These are phyloP conservation scores for Fusarium sp. DNA, from an alignment of 2,329 filamentous ascomycete species.

Conservation along the genomic window DNA sequence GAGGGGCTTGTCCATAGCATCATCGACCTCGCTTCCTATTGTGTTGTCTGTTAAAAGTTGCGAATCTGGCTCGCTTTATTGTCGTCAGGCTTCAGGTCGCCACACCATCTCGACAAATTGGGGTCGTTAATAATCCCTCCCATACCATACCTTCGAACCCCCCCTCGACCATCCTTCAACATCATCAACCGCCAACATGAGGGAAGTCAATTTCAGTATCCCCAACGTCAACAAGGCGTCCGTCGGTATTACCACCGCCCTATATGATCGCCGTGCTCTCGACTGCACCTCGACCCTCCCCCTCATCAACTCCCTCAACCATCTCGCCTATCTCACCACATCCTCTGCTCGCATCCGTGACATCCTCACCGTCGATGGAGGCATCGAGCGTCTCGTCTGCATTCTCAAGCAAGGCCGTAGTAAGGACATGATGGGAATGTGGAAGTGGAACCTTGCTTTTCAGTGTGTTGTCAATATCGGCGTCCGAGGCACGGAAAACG, in stretches of 20 bases:
- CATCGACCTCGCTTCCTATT: constrained; percentile 10
- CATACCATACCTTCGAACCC: constrained; percentile 13
- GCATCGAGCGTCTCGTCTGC: constrained; percentile 94
- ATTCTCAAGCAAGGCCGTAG: constrained; percentile 97
- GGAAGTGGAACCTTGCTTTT: constrained; percentile 99
- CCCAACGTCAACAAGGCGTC: constrained; percentile 99
- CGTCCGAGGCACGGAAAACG: constrained; percentile 91
- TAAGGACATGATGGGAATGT: constrained; percentile 99
- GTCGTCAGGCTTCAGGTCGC: constrained; percentile 32
- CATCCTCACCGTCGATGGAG: constrained; percentile 98
- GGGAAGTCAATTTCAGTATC: constrained; percentile 99
- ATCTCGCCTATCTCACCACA: constrained; percentile 97
- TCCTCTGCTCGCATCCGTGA: constrained; percentile 97
- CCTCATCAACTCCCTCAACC: constrained; percentile 98
- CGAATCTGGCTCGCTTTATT: constrained; percentile 28
- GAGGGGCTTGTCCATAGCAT: constrained; percentile 36
- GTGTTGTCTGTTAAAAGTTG: constrained; percentile 3
- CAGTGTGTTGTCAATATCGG: constrained; percentile 99
- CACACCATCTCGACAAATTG: constrained; percentile 36
- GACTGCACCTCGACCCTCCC: constrained; percentile 98
- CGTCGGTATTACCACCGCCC: constrained; percentile 96
- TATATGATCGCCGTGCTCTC: constrained; percentile 96
- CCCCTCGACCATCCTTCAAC: constrained; percentile 25
- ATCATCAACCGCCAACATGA: constrained; percentile 72
- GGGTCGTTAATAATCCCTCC: constrained; percentile 37